Conservation (phyloP, 805 yeast genomes). For the Yarrowia yakushimensis region DNA sequence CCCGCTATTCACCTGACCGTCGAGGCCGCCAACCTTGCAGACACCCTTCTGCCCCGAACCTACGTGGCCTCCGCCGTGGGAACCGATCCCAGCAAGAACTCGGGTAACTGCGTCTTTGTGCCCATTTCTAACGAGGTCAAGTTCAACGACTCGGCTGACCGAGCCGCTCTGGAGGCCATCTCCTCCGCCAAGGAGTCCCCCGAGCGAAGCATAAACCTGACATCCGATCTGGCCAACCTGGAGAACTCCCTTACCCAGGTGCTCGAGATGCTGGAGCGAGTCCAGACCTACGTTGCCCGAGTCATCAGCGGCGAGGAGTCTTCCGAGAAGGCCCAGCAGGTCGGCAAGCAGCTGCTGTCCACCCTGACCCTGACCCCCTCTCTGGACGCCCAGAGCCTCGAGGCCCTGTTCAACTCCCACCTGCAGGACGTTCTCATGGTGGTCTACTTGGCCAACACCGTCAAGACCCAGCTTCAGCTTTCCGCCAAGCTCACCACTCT, state of each 20-base stretch:
- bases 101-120: slow-evolving; percentile 59
- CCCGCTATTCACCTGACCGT: slow-evolving; percentile 79
- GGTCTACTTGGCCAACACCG: slow-evolving; percentile 76
- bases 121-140: slow-evolving; percentile 67
- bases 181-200: slow-evolving; percentile 38
- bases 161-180: slow-evolving; percentile 37
- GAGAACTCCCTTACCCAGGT: slow-evolving; percentile 40
- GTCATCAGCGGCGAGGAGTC: slow-evolving; percentile 32
- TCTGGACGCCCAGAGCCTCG: slow-evolving; percentile 48
- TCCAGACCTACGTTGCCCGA: slow-evolving; percentile 37
- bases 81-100: slow-evolving; percentile 40
- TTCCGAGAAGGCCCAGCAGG: slow-evolving; percentile 40
- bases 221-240: slow-evolving; percentile 37
- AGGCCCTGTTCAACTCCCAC: slow-evolving; percentile 62
- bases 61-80: slow-evolving; percentile 78
- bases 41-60: slow-evolving; percentile 56
- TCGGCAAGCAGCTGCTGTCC: slow-evolving; percentile 65
- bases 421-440: slow-evolving; percentile 77
- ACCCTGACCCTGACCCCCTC: slow-evolving; percentile 40
- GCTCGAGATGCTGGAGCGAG: slow-evolving; percentile 41
- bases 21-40: slow-evolving; percentile 45
- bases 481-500: slow-evolving; percentile 68
- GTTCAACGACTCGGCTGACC: slow-evolving; percentile 53
- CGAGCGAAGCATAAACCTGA: slow-evolving; percentile 36
- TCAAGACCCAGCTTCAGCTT: slow-evolving; percentile 78